Percentiles rank a stretch among this genome's conserved stretches.
These are phyloP conservation scores for Fusarium marasasianum DNA, from an alignment of 2,329 filamentous ascomycete species.

Conservation along the genomic window DNA sequence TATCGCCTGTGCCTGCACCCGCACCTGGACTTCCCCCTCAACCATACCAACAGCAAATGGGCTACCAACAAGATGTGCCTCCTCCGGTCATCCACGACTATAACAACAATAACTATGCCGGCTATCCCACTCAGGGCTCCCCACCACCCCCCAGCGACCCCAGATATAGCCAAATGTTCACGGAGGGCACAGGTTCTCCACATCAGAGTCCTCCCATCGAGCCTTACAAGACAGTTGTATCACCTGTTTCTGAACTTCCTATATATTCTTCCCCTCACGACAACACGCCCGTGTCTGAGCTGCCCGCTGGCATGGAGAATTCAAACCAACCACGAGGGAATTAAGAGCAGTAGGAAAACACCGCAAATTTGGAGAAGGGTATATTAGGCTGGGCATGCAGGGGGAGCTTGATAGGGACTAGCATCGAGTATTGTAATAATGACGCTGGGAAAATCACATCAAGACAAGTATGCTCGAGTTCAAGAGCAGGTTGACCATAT, in stretches of 20 bases:
- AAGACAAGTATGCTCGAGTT: too few relatives aligned
- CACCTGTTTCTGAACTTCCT: not conserved
- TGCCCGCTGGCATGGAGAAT: not conserved
- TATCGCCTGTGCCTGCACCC: not conserved
- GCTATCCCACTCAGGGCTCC: not conserved
- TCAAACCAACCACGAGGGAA: too few relatives aligned
- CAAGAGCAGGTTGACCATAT: not conserved
- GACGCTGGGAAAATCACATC: too few relatives aligned
- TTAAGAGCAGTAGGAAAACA: not conserved
- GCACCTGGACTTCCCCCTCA: not conserved
- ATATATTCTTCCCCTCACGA: not conserved
- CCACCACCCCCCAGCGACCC: not conserved
- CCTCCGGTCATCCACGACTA: not conserved
- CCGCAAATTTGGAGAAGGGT: fast-evolving
- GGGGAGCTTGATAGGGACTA: not conserved
- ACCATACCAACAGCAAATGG: not conserved
- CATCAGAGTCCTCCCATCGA: not conserved
- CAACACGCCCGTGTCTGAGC: not conserved
- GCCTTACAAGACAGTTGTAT: not conserved
- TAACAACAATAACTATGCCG: not conserved
- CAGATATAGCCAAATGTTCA: not conserved
- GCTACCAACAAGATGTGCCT: not conserved
- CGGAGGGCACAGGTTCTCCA: not conserved
- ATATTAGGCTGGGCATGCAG: not conserved
- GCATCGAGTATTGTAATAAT: not conserved